These are phyloP conservation scores for Hymenochaete sp. DNA, from an alignment of 1,284 basidiomycete genomes.

Conservation along the genomic window DNA sequence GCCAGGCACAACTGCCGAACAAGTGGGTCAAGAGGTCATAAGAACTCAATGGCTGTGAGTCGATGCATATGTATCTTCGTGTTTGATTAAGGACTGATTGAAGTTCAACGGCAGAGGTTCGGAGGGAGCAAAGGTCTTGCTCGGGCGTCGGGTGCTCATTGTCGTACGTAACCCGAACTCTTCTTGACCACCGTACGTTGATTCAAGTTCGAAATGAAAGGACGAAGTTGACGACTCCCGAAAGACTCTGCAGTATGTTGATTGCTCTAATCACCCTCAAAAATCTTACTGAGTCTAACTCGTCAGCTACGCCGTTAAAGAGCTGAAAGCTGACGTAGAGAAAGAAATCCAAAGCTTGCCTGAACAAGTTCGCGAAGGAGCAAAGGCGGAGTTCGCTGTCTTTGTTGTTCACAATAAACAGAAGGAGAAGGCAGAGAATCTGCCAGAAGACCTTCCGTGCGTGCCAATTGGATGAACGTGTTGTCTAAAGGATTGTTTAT, in stretches of 20 bases:
- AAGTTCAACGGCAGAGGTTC: conserved; percentile 37
- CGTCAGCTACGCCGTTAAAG: conserved; percentile 74
- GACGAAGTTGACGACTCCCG: conserved; percentile 94
- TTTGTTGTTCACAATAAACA: conserved; percentile 96
- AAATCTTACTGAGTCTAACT: conserved; percentile 14
- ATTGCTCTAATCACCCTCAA: conserved; percentile 7
- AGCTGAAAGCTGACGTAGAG: conserved; percentile 83
- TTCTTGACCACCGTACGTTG: conserved; percentile 12
- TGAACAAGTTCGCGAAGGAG: conserved; percentile 60
- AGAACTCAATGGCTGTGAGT: conserved; percentile 89
- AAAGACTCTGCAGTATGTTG: conserved; percentile 70
- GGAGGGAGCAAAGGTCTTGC: conserved; percentile 57
- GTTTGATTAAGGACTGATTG: not conserved
- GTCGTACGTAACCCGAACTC: conserved; percentile 47
- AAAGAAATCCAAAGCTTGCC: conserved; percentile 56
- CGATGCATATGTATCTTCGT: too few species aligned
- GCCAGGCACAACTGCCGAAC: conserved; percentile 65
- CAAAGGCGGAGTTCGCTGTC: conserved; percentile 77
- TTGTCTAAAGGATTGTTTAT: conserved; percentile 3
- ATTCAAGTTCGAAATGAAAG: conserved; percentile 31
- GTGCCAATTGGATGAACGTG: conserved; percentile 23
- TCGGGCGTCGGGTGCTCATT: conserved; percentile 76
- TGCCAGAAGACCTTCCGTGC: conserved; percentile 62
- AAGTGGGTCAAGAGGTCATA: conserved; percentile 77
- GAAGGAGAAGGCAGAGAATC: conserved; percentile 70